Conservation (phyloP, 2,329 filamentous ascomycete species). For the Albophoma yamanashiensis region DNA sequence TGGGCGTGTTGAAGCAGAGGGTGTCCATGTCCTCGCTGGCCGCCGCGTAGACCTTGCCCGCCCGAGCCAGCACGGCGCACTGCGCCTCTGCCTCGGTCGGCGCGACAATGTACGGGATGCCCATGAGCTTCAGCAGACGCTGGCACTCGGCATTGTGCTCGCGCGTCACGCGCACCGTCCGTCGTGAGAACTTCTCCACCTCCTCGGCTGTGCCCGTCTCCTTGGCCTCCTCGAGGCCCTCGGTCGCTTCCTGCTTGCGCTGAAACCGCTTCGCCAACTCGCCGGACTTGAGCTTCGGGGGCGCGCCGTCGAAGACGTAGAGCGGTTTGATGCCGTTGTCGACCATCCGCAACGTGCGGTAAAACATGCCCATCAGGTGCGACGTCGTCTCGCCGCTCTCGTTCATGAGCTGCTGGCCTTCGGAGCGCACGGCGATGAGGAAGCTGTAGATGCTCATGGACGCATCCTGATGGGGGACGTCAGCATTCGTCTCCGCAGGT, state of each 20-base stretch:
- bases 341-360: slow-evolving; percentile 93
- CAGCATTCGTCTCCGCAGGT: not conserved
- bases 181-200: slow-evolving; percentile 92
- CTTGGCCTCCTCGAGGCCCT: slow-evolving; percentile 87
- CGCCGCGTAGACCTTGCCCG: slow-evolving; percentile 92
- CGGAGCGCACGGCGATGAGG: slow-evolving; percentile 91
- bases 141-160: slow-evolving; percentile 97
- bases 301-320: slow-evolving; percentile 95
- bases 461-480: slow-evolving; percentile 20
- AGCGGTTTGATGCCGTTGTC: slow-evolving; percentile 98
- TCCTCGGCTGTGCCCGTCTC: slow-evolving; percentile 95
- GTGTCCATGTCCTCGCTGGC: slow-evolving; percentile 99
- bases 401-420: slow-evolving; percentile 91
- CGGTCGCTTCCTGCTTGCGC: slow-evolving; percentile 84
- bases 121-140: slow-evolving; percentile 84
- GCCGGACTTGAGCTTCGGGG: slow-evolving; percentile 93
- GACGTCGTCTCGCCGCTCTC: slow-evolving; percentile 95
- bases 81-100: slow-evolving; percentile 97
- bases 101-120: slow-evolving; percentile 86
- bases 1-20: slow-evolving; percentile 85
- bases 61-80: slow-evolving; percentile 79
- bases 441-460: slow-evolving; percentile 99
- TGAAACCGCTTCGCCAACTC: slow-evolving; percentile 94
- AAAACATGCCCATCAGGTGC: slow-evolving; percentile 99
- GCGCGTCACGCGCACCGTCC: slow-evolving; percentile 88